Base-by-base conservation (phyloP, 257 asterid species). In the Solanum dulcamara region DNA sequence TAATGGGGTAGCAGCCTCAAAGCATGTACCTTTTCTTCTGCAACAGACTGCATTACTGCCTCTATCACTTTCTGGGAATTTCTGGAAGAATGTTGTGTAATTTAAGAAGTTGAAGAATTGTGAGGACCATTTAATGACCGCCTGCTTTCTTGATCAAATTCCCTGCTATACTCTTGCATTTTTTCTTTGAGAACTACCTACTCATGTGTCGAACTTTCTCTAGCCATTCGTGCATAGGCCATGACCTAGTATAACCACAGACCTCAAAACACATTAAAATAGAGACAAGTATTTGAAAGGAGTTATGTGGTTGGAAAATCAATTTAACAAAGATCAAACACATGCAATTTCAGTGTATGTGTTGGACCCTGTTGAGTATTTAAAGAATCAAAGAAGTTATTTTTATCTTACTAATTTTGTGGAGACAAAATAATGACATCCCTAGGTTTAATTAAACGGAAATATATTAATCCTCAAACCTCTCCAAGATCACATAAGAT, bases 11-110 rank as follows among this genome's bases (percentile, higher is more conserved):
- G 59, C 33, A 44, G 81, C 59, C 59, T 42, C 81, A 75, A 42
- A 42, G 59, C 81, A 14, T 75, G 87, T 92, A 95, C 99, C 98
- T 94, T 95, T 77, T 98, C 98, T 86, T 94, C 96, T 67, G 93
- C 87, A 87, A 94, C 88, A 28, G 95, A 91, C 85, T 92, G 94
- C 98, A 94, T 93, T 83, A 91, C 95, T 10, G 95, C 98, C 88
- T 95, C 97, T 88, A 95, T 95, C 83, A 89, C 66, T 91, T 95
- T 95, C 70, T 95, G 92, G 57, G 98, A 92, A 87, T 80, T 91
- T 92, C 93, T 91, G 59, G 91, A 83, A 81, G 84, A 91, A 83
- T 91, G 90, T 82, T 91, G 95, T 53, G 57, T 37, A 88, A 71
- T 72, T 74, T 94, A 97, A 85, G 88, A 53, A 66, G 59, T 90